These are phyloP conservation scores for Talaromyces pinophilus DNA, from an alignment of 2,329 filamentous ascomycete genomes.

Conservation along the genomic window DNA sequence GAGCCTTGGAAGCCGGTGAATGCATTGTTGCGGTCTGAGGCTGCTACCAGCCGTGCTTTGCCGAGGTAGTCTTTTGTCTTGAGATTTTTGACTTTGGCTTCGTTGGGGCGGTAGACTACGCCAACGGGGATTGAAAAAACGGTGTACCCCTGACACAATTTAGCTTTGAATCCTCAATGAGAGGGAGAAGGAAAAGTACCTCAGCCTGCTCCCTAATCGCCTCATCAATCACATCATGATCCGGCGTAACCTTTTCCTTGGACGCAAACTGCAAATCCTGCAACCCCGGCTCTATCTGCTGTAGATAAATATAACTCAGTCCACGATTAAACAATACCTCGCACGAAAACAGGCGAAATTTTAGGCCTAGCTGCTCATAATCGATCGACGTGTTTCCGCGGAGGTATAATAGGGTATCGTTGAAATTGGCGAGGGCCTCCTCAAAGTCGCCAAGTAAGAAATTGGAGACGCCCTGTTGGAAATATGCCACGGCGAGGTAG, in stretches of 20 bases:
- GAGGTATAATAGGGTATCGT: slow-evolving; percentile 92
- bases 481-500: slow-evolving; percentile 96
- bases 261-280: slow-evolving; percentile 87
- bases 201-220: slow-evolving; percentile 91
- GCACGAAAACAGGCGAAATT: slow-evolving; percentile 96
- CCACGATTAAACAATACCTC: slow-evolving; percentile 97
- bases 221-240: slow-evolving; percentile 97
- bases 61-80: slow-evolving; percentile 98
- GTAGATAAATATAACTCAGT: slow-evolving; percentile 94
- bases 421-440: slow-evolving; percentile 96
- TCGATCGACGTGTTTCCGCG: slow-evolving; percentile 97
- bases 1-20: slow-evolving; percentile 80
- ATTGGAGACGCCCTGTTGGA: slow-evolving; percentile 97
- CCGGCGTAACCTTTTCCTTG: slow-evolving; percentile 93
- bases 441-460: slow-evolving; percentile 97
- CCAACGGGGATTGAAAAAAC: slow-evolving; percentile 98
- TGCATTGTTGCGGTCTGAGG: slow-evolving; percentile 75
- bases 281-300: slow-evolving; percentile 86
- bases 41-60: slow-evolving; percentile 89
- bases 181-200: slow-evolving; percentile 50
- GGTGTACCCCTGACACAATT: slow-evolving; percentile 73
- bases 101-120: slow-evolving; percentile 91
- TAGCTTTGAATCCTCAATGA: not conserved
- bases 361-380: slow-evolving; percentile 90
- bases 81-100: slow-evolving; percentile 96